Conservation (phyloP, 192 early-diverging fungal genomes). For the Entomortierella chlamydospora region DNA sequence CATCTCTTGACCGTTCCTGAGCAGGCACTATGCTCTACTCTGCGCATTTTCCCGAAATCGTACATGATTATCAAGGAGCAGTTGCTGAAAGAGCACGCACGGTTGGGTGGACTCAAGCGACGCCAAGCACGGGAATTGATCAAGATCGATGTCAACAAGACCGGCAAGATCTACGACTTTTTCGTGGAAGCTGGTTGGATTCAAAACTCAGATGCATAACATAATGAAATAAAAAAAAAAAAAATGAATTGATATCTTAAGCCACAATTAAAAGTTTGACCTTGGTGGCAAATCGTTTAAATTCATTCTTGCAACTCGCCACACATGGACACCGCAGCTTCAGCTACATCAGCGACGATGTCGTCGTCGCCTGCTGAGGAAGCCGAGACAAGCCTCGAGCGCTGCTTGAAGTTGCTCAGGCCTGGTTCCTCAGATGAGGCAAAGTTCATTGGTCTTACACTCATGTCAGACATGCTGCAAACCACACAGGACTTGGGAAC, state of each 20-base stretch:
- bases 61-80: slow-evolving; percentile 96
- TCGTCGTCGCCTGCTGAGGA: not conserved
- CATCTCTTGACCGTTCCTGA: slow-evolving; percentile 87
- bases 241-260: not conserved
- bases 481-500: slow-evolving; percentile 12
- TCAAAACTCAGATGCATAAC: slow-evolving; percentile 58
- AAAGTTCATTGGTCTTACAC: slow-evolving; percentile 44
- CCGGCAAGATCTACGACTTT: slow-evolving; percentile 89
- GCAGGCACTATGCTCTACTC: slow-evolving; percentile 79
- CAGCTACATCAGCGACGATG: not conserved
- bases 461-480: slow-evolving; percentile 40
- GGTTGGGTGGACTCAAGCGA: slow-evolving; percentile 76
- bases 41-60: slow-evolving; percentile 88
- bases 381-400: not conserved
- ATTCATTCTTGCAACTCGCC: not conserved
- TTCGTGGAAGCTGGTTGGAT: slow-evolving; percentile 96
- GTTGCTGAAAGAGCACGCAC: slow-evolving; percentile 86
- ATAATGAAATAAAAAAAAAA: slow-evolving; percentile 6
- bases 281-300: not conserved
- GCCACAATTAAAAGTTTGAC: not conserved
- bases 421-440: slow-evolving; percentile 36
- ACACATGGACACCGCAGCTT: not conserved
- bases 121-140: slow-evolving; percentile 86
- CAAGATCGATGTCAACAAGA: slow-evolving; percentile 94
- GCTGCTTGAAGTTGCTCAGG: slow-evolving; percentile 22